phyloP scores from a whole-genome alignment of 371 early-diverging fungal genomes.

The Mortierella sp. region DNA sequence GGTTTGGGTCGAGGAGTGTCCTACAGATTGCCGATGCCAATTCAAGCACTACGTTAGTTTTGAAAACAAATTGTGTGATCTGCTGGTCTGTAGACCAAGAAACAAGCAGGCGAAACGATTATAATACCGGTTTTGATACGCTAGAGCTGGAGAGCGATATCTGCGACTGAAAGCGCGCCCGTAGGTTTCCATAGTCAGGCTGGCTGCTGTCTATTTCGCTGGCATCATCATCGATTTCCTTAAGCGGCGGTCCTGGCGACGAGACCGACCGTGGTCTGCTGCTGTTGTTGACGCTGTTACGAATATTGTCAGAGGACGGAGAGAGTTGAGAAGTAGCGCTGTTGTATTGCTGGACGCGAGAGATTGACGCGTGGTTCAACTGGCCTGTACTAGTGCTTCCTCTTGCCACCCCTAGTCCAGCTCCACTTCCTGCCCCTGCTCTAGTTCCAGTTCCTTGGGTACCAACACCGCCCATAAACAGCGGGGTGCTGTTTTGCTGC shows the following conservation, averaged over 20 bases:
- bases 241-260: constrained; percentile 34
- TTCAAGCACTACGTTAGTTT: background rate
- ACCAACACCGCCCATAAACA: constrained; percentile 17
- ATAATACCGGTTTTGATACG: constrained; percentile 25
- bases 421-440: background rate
- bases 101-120: background rate
- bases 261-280: constrained; percentile 39
- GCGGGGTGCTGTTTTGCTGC: constrained; percentile 37
- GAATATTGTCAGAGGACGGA: background rate
- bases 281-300: background rate
- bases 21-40: constrained; percentile 5
- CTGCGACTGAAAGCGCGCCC: constrained; percentile 53
- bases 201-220: constrained; percentile 48
- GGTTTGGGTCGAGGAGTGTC: constrained; percentile 31
- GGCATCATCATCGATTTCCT: constrained; percentile 1
- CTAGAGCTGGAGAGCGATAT: constrained; percentile 20
- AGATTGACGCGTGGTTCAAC: constrained; percentile 17
- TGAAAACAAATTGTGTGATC: background rate
- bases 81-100: background rate
- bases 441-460: background rate
- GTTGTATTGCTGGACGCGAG: constrained; percentile 16
- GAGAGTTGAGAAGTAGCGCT: background rate
- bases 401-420: background rate
- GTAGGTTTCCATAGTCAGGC: constrained; percentile 44
- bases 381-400: constrained; percentile 14